Percentiles rank a stretch among this genome's conserved stretches.
These are phyloP conservation scores for Suhomyces vadensis DNA, from an alignment of 805 yeast genomes.

Conservation along the genomic window DNA sequence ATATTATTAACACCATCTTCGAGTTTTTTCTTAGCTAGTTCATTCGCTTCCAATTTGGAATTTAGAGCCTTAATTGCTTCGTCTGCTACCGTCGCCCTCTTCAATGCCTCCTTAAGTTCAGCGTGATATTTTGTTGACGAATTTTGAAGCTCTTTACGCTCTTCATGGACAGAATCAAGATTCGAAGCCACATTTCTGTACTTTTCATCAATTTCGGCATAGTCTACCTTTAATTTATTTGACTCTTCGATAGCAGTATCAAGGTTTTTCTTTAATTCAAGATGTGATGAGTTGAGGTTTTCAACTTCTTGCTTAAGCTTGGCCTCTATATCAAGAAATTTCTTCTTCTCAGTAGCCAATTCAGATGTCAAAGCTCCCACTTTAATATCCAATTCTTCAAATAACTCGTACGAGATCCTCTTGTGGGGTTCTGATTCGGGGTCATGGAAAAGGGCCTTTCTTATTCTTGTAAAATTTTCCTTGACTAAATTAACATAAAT, in stretches of 20 bases:
- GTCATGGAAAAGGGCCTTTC: constrained; percentile 68
- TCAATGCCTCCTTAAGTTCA: constrained; percentile 35
- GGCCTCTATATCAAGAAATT: constrained; percentile 19
- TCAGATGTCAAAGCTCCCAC: constrained; percentile 27
- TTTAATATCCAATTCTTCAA: constrained; percentile 45
- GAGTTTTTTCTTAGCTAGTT: constrained; percentile 56
- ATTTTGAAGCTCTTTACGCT: constrained; percentile 31
- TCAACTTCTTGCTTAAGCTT: constrained; percentile 20
- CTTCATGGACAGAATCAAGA: constrained; percentile 27
- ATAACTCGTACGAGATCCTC: constrained; percentile 62
- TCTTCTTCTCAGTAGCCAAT: constrained; percentile 22
- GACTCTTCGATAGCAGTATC: constrained; percentile 32
- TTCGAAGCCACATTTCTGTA: constrained; percentile 22
- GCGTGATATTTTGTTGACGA: constrained; percentile 28
- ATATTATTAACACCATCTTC: constrained; percentile 89
- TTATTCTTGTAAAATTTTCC: constrained; percentile 67
- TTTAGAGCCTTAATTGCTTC: constrained; percentile 31
- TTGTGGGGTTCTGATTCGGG: constrained; percentile 73
- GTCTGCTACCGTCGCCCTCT: constrained; percentile 23
- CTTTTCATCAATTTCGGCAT: constrained; percentile 19
- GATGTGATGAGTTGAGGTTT: constrained; percentile 16
- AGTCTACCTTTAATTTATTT: constrained; percentile 22
- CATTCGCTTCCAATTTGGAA: constrained; percentile 31
- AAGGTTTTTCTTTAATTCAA: constrained; percentile 15
- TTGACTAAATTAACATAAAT: constrained; percentile 64